These are phyloP conservation scores for Jacaranda copaia DNA, from an alignment of 257 asterid species.

Conservation along the genomic window DNA sequence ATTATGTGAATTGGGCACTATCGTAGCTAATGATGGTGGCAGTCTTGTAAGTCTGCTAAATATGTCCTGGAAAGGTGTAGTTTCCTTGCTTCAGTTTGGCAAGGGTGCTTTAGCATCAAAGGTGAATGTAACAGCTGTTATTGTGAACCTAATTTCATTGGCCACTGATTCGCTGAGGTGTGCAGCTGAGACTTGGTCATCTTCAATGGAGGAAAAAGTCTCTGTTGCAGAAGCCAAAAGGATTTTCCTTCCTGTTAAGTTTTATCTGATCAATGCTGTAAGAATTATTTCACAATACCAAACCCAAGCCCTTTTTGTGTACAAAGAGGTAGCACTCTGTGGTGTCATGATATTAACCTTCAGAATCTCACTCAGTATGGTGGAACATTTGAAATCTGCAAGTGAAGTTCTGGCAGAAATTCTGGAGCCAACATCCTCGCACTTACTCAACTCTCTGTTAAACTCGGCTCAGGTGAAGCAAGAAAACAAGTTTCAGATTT, in stretches of 20 bases:
- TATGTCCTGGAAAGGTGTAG: conserved; percentile 96
- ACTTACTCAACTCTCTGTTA: conserved; percentile 79
- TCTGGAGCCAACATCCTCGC: conserved; percentile 87
- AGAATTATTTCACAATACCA: conserved; percentile 89
- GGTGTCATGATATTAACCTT: conserved; percentile 74
- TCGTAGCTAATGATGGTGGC: conserved; percentile 96
- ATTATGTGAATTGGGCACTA: conserved; percentile 83
- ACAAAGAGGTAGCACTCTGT: conserved; percentile 72
- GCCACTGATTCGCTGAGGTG: conserved; percentile 73
- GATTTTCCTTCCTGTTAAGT: conserved; percentile 87
- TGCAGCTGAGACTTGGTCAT: conserved; percentile 84
- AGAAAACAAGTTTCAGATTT: conserved; percentile 68
- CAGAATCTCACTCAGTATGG: conserved; percentile 68
- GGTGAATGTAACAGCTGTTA: conserved; percentile 67
- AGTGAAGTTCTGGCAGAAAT: conserved; percentile 74
- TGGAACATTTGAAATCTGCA: conserved; percentile 65
- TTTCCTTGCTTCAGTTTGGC: conserved; percentile 86
- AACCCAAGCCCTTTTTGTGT: conserved; percentile 65
- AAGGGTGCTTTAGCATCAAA: conserved; percentile 81
- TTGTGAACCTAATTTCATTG: conserved; percentile 76
- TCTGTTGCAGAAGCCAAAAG: conserved; percentile 85
- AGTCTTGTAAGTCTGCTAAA: conserved; percentile 83
- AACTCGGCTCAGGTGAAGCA: conserved; percentile 72
- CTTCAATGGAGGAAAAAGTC: conserved; percentile 54
- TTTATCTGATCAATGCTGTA: conserved; percentile 91